Conservation (phyloP, 257 asterid species). For the Verbena officinalis region DNA sequence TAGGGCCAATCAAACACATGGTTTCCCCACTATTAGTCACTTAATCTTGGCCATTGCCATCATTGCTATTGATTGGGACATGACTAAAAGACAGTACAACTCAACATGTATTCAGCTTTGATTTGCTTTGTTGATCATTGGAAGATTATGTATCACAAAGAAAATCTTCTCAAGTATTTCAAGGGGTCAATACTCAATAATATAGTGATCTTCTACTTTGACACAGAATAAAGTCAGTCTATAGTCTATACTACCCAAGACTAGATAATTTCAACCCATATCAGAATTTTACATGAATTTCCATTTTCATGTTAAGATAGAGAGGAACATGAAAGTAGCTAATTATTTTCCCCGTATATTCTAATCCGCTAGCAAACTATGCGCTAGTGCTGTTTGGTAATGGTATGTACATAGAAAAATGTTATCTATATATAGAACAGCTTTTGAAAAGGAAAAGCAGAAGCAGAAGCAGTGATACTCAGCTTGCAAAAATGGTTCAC, state of each 20-base stretch:
- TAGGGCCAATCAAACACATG: constrained; percentile 65
- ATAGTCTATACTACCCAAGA: neutral
- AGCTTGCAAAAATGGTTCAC: constrained; percentile 27
- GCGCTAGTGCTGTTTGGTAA: constrained; percentile 14
- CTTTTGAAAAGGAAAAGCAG: constrained; percentile 6
- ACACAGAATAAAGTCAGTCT: too few relatives aligned
- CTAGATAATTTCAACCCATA: neutral
- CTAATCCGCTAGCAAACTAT: constrained; percentile 10
- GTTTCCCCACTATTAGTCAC: constrained; percentile 39
- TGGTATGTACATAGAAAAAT: constrained; percentile 13
- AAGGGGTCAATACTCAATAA: constrained; percentile 3
- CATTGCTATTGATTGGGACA: constrained; percentile 44
- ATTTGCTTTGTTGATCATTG: constrained; percentile 41
- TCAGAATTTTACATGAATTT: constrained; percentile 13
- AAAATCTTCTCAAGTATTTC: constrained; percentile 12
- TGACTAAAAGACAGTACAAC: constrained; percentile 34
- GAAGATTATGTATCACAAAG: constrained; percentile 32
- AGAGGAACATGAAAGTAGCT: constrained; percentile 1
- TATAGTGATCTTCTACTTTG: constrained; percentile 6
- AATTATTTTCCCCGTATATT: neutral
- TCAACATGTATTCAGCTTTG: constrained; percentile 33
- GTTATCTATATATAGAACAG: constrained; percentile 6
- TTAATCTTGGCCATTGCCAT: constrained; percentile 39
- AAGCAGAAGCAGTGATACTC: constrained; percentile 22
- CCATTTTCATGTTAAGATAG: neutral